Conservation (phyloP, 116 monocot genomes). For the Cymodocea nodosa region DNA sequence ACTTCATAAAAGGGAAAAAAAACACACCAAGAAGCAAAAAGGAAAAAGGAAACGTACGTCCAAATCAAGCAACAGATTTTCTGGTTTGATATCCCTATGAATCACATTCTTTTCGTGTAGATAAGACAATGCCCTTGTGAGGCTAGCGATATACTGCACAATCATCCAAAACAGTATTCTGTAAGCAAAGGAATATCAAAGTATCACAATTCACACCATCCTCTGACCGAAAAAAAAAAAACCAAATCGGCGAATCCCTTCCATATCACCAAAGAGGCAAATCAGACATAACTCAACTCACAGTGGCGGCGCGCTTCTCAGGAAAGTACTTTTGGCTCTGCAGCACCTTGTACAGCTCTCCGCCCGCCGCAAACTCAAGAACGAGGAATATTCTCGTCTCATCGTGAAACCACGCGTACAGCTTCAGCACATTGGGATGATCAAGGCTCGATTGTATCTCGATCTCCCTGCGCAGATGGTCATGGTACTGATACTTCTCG, state of each 20-base stretch:
- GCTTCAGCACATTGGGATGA: slow-evolving; percentile 81
- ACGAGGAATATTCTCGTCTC: slow-evolving; percentile 62
- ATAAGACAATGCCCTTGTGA: slow-evolving; percentile 62
- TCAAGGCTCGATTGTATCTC: slow-evolving; percentile 59
- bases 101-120: slow-evolving; percentile 91
- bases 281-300: slow-evolving; percentile 8
- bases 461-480: slow-evolving; percentile 64
- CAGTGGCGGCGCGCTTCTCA: slow-evolving; percentile 66
- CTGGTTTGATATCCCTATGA: slow-evolving; percentile 98
- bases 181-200: neutral
- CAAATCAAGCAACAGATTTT: slow-evolving; percentile 79
- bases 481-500: slow-evolving; percentile 73
- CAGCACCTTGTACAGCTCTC: slow-evolving; percentile 78
- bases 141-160: slow-evolving; percentile 71
- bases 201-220: too few species aligned
- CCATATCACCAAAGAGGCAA: too few species aligned
- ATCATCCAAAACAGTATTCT: neutral
- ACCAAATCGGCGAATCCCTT: too few species aligned
- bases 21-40: neutral
- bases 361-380: slow-evolving; percentile 67
- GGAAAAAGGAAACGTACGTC: slow-evolving; percentile 33
- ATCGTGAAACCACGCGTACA: slow-evolving; percentile 87
- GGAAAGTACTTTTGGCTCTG: slow-evolving; percentile 45
- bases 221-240: too few species aligned
- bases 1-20: neutral